Evolutionary conservation across 768 basidiomycete genomes (phyloP).

Genomic region (Scleroderma bovista): DNA sequence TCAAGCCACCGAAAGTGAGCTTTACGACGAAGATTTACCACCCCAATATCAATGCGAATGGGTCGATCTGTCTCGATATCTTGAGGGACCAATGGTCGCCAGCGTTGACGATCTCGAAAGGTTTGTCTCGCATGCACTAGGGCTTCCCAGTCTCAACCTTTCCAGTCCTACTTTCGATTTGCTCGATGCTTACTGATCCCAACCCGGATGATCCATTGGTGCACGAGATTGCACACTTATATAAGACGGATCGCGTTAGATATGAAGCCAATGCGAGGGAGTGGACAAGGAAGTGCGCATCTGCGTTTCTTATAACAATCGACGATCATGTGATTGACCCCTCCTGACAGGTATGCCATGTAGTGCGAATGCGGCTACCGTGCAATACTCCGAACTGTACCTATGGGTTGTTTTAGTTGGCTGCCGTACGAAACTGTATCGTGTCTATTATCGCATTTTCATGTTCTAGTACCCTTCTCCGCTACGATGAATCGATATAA

Average conservation of each 20-base stretch:
- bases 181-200: slow-evolving; percentile 98
- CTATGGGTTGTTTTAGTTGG: slow-evolving; percentile 26
- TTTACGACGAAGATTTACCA: slow-evolving; percentile 99
- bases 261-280: slow-evolving; percentile 98
- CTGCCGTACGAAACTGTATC: slow-evolving; percentile 29
- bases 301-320: neutral
- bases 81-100: slow-evolving; percentile 99
- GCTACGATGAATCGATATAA: too few relatives aligned
- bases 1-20: slow-evolving; percentile 99
- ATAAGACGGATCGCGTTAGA: slow-evolving; percentile 97
- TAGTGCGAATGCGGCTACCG: slow-evolving; percentile 31
- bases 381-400: slow-evolving; percentile 16
- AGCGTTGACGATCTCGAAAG: slow-evolving; percentile 98
- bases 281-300: slow-evolving; percentile 96
- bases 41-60: slow-evolving; percentile 99
- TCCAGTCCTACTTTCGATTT: slow-evolving; percentile 91
- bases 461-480: slow-evolving; percentile 29
- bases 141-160: neutral
- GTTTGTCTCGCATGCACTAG: slow-evolving; percentile 37
- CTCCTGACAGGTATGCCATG: slow-evolving; percentile 43
- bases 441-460: slow-evolving; percentile 29
- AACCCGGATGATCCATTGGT: slow-evolving; percentile 99
- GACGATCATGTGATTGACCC: slow-evolving; percentile 1
- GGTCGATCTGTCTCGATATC: slow-evolving; percentile 98
- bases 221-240: slow-evolving; percentile 96